Percentiles rank a stretch among this genome's conserved stretches.
phyloP scores from a whole-genome alignment of 1,139 yeast genomes.

The Nakaseomyces kungkrabaensis region DNA sequence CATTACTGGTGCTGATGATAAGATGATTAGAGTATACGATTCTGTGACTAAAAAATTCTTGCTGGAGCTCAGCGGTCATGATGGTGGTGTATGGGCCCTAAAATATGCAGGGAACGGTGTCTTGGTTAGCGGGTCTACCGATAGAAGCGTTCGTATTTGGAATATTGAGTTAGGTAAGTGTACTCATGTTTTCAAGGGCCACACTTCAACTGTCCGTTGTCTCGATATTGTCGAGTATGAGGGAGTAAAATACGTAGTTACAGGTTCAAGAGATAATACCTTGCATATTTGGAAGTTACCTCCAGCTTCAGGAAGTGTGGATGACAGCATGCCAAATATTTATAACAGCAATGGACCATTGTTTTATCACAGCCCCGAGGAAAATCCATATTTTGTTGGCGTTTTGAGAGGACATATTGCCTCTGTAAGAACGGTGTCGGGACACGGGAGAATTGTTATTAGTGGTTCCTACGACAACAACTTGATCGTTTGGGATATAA shows the following conservation, averaged over 20 bases:
- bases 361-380: slow-evolving; percentile 34
- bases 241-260: slow-evolving; percentile 54
- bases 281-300: slow-evolving; percentile 86
- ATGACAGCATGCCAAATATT: slow-evolving; percentile 17
- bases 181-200: slow-evolving; percentile 82
- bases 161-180: slow-evolving; percentile 40
- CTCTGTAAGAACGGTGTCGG: slow-evolving; percentile 81
- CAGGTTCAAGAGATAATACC: slow-evolving; percentile 89
- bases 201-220: slow-evolving; percentile 87
- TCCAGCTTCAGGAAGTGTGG: slow-evolving; percentile 30
- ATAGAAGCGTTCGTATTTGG: slow-evolving; percentile 87
- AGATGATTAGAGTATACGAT: slow-evolving; percentile 70
- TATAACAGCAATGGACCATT: slow-evolving; percentile 25
- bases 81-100: slow-evolving; percentile 98
- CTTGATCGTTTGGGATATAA: slow-evolving; percentile 86
- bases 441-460: slow-evolving; percentile 72
- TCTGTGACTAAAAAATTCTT: slow-evolving; percentile 61
- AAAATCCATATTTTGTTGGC: slow-evolving; percentile 68
- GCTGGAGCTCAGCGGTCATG: slow-evolving; percentile 75
- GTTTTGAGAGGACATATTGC: slow-evolving; percentile 76
- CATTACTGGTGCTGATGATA: slow-evolving; percentile 88
- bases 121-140: slow-evolving; percentile 84
- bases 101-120: slow-evolving; percentile 51
- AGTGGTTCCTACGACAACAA: slow-evolving; percentile 90
- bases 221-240: slow-evolving; percentile 66